Conservation (phyloP, 2,329 filamentous ascomycete genomes). For the Fusarium sp. region DNA sequence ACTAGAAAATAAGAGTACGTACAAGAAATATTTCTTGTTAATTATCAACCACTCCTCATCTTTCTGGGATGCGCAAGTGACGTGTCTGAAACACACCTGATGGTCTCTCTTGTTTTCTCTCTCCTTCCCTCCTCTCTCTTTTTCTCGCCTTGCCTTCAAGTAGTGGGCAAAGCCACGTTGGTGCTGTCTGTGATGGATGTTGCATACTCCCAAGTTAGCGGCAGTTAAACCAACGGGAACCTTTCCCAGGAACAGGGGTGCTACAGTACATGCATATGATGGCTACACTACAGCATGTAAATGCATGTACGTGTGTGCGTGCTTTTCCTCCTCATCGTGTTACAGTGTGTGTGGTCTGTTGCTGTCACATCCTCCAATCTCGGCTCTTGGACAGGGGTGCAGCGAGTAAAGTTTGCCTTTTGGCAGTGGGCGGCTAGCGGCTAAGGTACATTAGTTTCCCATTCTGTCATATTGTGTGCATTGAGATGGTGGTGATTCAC, state of each 20-base stretch:
- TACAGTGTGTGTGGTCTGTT: conserved; percentile 23
- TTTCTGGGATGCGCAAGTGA: conserved; percentile 12
- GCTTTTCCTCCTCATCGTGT: conserved; percentile 12
- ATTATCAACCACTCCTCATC: background rate
- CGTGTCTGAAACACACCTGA: conserved; percentile 13
- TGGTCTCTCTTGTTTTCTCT: conserved; percentile 4
- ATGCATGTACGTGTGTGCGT: conserved; percentile 22
- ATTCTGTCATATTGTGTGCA: conserved; percentile 33
- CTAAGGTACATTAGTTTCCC: conserved; percentile 32
- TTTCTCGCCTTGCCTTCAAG: conserved; percentile 6
- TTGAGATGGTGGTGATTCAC: conserved; percentile 26
- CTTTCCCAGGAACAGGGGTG: conserved; percentile 8
- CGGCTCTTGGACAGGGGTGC: conserved; percentile 28
- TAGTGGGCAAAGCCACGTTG: conserved; percentile 18
- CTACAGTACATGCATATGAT: background rate
- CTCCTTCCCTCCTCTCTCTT: background rate
- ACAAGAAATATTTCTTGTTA: background rate
- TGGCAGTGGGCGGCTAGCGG: conserved; percentile 24
- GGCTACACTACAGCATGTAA: conserved; percentile 18
- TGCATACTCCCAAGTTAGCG: conserved; percentile 37
- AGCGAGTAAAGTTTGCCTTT: conserved; percentile 15
- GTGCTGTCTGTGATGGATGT: conserved; percentile 38
- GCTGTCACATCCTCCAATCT: conserved; percentile 43
- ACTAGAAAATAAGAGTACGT: conserved; percentile 20
- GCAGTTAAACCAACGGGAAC: conserved; percentile 31